A percentile compares a stretch with the other conserved stretches of the same genome.
phyloP scores from a whole-genome alignment of 331 rosid species.

The Malus hybrid region DNA sequence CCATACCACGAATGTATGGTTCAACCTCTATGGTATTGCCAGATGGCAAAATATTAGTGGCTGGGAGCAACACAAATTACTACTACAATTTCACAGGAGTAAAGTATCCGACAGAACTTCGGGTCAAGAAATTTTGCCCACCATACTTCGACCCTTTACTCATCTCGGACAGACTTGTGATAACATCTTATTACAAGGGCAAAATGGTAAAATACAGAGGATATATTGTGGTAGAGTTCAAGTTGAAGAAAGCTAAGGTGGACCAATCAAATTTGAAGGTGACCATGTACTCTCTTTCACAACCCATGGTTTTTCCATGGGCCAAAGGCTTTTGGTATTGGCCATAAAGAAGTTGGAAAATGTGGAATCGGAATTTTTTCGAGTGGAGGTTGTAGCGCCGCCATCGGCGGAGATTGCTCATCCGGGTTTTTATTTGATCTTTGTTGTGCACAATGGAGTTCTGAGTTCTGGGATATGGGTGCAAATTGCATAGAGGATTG shows the following conservation, averaged over 20 bases:
- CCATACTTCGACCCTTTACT: background rate
- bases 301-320: constrained; percentile 8
- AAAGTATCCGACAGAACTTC: constrained; percentile 2
- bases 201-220: background rate
- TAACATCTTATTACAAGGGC: background rate
- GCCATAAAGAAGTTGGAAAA: background rate
- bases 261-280: background rate
- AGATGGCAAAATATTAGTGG: background rate
- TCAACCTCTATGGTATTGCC: background rate
- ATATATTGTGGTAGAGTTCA: background rate
- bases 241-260: background rate
- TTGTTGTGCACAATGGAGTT: background rate
- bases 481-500: constrained; percentile 1
- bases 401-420: background rate
- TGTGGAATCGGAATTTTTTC: background rate
- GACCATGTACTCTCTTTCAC: constrained; percentile 7
- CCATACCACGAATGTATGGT: constrained; percentile 3
- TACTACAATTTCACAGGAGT: background rate
- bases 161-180: background rate
- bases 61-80: background rate
- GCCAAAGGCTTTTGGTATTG: background rate
- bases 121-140: constrained; percentile 1
- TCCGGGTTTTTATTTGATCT: background rate
- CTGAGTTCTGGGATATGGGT: constrained; percentile 3
- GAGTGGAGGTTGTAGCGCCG: background rate